Conservation (phyloP, 176 grass and related monocot genomes). For the Oryza longistaminata region DNA sequence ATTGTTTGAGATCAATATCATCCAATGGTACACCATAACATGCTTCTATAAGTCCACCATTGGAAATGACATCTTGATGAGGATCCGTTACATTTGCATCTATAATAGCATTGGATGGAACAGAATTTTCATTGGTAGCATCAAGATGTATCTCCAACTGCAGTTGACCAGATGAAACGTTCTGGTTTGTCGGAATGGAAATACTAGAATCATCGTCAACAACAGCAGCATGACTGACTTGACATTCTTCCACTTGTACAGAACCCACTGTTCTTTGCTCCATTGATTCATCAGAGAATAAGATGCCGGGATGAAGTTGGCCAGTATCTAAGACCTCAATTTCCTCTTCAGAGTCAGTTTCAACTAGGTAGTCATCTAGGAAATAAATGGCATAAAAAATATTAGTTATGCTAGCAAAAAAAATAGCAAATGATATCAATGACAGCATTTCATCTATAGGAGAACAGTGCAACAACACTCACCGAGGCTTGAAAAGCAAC, state of each 20-base stretch:
- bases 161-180: constrained; percentile 32
- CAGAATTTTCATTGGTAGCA: constrained; percentile 17
- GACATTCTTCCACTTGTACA: constrained; percentile 29
- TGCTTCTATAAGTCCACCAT: constrained; percentile 17
- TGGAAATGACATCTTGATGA: constrained; percentile 5
- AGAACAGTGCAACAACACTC: constrained; percentile 26
- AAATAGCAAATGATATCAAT: neutral
- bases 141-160: constrained; percentile 19
- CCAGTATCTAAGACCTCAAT: constrained; percentile 38
- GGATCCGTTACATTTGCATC: constrained; percentile 4
- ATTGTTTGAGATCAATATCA: constrained; percentile 18
- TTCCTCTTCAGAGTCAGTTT: constrained; percentile 58
- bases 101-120: constrained; percentile 15
- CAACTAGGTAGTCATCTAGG: constrained; percentile 38
- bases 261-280: constrained; percentile 3
- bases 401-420: constrained; percentile 19
- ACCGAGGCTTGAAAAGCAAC: constrained; percentile 76
- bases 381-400: constrained; percentile 37
- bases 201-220: constrained; percentile 16
- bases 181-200: constrained; percentile 26
- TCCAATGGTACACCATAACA: constrained; percentile 9
- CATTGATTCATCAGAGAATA: constrained; percentile 25
- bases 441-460: constrained; percentile 14
- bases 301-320: constrained; percentile 31
- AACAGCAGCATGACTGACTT: neutral